Evolutionary conservation across 202 grass and related monocot genomes (phyloP), one percentile per base, ranked within the genome.

Genomic region (Elaeis oleifera): DNA sequence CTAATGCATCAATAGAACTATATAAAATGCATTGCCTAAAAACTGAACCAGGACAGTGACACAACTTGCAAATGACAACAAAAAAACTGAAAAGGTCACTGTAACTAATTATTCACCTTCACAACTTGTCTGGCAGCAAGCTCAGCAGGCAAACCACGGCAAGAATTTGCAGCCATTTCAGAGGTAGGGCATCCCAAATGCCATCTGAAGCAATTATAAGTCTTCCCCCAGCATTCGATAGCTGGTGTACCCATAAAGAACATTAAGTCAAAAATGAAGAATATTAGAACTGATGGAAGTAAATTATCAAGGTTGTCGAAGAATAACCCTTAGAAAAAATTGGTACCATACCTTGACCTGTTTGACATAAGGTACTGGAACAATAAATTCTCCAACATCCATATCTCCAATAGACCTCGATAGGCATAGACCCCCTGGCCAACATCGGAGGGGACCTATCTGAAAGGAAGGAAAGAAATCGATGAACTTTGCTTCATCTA

Each of bases 151-250:
- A 96, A 80, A 58, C 86, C 83, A 58, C 78, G 85, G 59, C 90
- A 96, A 80, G 78, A 96, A 50, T 90, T 96, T 55, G 83, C 90
- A 78, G 78, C 78, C 68, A 67, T 78, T 56, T 96, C 90, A 50
- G 86, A 90, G 27, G 76, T 50, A 96, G 70, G 68, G 90, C 80
- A 85, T 96, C 86, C 90, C 90, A 90, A 65, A 96, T 96, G 61
- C 90, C 90, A n/a, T 96, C 90, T 63, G 90, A 96, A 73, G 90
- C 86, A 79, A 96, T 90, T 78, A 96, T 96, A 69, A 96, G 80
- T 79, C 90, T 85, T 79, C 86, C 90, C 39, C 90, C 90, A 57
- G 76, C 72, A 83, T 78, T 90, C 76, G 86, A 90, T 74, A 96
- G 64, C 90, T 96, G 68, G 3, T 0, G 19, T 59, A 54, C 67